Evolutionary conservation across 306 rosid species (phyloP), one percentile per base, ranked within the genome.

Genomic region (Bauhinia variegata): DNA sequence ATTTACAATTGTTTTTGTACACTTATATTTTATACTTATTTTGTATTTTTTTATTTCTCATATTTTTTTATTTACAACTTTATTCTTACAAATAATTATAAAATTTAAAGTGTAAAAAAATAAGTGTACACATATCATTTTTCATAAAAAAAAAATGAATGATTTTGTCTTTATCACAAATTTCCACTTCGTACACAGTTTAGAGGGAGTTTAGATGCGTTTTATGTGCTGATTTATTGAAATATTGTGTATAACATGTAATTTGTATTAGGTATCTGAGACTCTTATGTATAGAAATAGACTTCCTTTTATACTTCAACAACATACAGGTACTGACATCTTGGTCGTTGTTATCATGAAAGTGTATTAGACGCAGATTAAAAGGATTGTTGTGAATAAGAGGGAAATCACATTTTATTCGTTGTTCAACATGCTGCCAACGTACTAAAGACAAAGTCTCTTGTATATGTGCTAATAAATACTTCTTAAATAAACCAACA

Each of bases 171-270:
- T 28, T 11, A 63, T 70, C 70, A 72, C 0, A 28, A 44, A 8
- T 54, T 37, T 16, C 15, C 16, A 54, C 48, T 59, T 5, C 47
- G 17, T 11, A 62, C 43, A 33, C 50, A n/a, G n/a, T n/a, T n/a
- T n/a, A n/a, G n/a, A n/a, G n/a, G n/a, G n/a, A 46, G 68, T 38
- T 37, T 43, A 64, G 72, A 77, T 63, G 51, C 74, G 34, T 49
- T 48, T 71, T 62, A 42, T 56, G 50, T 48, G 58, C 15, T 19
- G 15, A 42, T 56, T 42, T 48, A 52, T 13, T 19, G 15, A 18
- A 39, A 47, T 18, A 34, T 5, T 48, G 0, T 11, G 14, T 14
- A 5, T 15, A 9, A 28, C 59, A 34, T 55, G 33, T 7, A 30
- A 32, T 50, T 31, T 32, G 28, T 7, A 32, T 12, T 12, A 32